These are phyloP conservation scores for Solanum pennellii DNA, from an alignment of 257 asterid species.

Conservation along the genomic window DNA sequence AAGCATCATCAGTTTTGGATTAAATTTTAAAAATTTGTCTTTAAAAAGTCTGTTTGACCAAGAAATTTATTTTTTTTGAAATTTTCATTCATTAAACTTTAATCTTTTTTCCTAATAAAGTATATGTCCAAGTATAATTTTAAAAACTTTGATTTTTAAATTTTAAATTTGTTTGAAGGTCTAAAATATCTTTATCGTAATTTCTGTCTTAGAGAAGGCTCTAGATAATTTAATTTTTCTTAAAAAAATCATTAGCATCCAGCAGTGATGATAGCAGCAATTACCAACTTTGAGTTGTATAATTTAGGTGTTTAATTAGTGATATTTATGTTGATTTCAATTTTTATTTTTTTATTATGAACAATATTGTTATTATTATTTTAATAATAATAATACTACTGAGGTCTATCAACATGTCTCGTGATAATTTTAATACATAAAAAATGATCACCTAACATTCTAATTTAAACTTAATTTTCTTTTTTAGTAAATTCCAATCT, in stretches of 20 bases:
- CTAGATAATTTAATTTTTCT: too few species aligned
- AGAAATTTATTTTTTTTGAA: too few species aligned
- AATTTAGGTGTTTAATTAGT: neutral
- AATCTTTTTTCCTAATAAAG: neutral
- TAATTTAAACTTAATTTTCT: neutral
- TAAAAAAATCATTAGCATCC: neutral
- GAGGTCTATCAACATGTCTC: neutral
- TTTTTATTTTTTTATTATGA: neutral
- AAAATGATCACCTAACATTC: neutral
- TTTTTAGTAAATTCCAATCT: neutral
- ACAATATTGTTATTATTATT: neutral
- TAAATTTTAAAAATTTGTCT: neutral
- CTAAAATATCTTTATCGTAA: neutral
- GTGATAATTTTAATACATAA: neutral
- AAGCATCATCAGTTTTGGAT: neutral
- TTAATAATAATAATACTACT: too few species aligned
- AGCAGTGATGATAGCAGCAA: too few species aligned
- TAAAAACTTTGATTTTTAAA: neutral
- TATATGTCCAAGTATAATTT: neutral
- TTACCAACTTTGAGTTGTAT: neutral
- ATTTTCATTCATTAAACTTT: fast-evolving
- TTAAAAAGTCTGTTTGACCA: neutral
- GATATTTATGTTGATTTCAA: neutral
- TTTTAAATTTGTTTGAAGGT: neutral
- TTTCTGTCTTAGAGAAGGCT: fast-evolving